These are phyloP conservation scores for Sphaerulina musiva DNA, from an alignment of 2,329 filamentous ascomycete genomes.

Conservation along the genomic window DNA sequence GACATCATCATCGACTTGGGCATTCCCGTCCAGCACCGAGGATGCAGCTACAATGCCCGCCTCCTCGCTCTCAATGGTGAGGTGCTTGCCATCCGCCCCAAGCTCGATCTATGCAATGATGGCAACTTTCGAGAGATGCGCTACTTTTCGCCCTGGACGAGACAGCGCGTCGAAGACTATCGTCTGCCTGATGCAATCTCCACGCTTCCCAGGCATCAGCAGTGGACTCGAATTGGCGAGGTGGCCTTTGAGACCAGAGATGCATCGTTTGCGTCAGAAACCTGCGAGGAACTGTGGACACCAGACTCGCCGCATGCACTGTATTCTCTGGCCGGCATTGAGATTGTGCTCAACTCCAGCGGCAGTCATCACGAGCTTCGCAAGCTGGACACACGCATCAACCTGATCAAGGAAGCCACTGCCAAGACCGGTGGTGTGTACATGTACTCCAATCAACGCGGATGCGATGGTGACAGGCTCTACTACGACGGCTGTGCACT, in stretches of 20 bases:
- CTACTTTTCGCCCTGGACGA: constrained; percentile 59
- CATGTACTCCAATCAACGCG: constrained; percentile 56
- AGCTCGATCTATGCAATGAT: constrained; percentile 64
- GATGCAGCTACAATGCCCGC: constrained; percentile 59
- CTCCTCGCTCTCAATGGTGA: constrained; percentile 60
- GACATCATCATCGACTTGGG: constrained; percentile 55
- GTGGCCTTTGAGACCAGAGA: constrained; percentile 56
- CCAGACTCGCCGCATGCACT: constrained; percentile 52
- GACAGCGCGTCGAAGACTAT: constrained; percentile 57
- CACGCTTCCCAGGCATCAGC: constrained; percentile 47
- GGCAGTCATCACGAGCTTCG: constrained; percentile 62
- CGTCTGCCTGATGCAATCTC: constrained; percentile 55
- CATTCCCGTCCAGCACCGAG: constrained; percentile 55
- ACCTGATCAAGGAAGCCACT: constrained; percentile 61
- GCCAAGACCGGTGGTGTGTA: constrained; percentile 56
- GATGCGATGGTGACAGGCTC: constrained; percentile 55
- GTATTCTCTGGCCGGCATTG: constrained; percentile 62
- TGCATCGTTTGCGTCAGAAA: constrained; percentile 58
- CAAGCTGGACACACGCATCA: constrained; percentile 57
- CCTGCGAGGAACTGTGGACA: constrained; percentile 63
- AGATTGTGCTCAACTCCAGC: constrained; percentile 55
- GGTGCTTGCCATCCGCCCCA: constrained; percentile 65
- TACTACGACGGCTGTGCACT: constrained; percentile 58
- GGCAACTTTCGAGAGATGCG: constrained; percentile 50
- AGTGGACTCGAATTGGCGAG: constrained; percentile 61